These are phyloP conservation scores for Melastoma malabathricum DNA, from an alignment of 345 rosid genomes.

Conservation along the genomic window DNA sequence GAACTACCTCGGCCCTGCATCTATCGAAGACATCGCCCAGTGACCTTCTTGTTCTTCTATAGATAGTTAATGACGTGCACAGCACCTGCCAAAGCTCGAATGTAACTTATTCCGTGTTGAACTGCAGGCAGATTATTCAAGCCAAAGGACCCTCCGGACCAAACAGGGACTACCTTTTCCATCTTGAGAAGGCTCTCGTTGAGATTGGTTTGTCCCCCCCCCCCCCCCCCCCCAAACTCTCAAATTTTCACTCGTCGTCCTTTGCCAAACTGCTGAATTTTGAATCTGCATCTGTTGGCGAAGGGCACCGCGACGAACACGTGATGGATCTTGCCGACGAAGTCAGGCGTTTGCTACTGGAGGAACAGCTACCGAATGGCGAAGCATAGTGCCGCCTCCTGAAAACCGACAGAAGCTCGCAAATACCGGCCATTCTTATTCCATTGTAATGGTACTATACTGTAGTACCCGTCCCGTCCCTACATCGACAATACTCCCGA, in stretches of 20 bases:
- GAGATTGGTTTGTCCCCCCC: conserved; percentile 29
- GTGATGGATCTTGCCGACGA: conserved; percentile 59
- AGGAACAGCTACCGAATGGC: conserved; percentile 1
- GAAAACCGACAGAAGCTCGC: background rate
- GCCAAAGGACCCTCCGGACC: conserved; percentile 96
- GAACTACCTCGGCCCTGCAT: conserved; percentile 76
- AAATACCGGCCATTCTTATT: too few species aligned
- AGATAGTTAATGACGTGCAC: too few species aligned
- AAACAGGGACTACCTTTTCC: conserved; percentile 74
- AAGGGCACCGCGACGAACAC: conserved; percentile 64
- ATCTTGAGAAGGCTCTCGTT: conserved; percentile 57
- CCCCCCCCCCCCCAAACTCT: too few species aligned
- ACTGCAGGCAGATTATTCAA: conserved; percentile 47
- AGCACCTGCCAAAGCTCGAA: too few species aligned
- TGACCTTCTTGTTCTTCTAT: conserved; percentile 12
- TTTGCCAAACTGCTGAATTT: background rate
- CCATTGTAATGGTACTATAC: too few species aligned
- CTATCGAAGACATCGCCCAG: conserved; percentile 71
- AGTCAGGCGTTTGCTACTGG: conserved; percentile 44
- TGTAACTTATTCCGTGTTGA: background rate
- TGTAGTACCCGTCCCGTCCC: too few species aligned
- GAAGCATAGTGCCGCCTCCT: conserved; percentile 9
- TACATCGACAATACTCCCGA: too few species aligned
- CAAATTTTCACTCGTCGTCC: background rate
- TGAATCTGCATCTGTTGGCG: background rate